Conservation (phyloP, 2,329 filamentous ascomycete species). For the Huntiella savannae region DNA sequence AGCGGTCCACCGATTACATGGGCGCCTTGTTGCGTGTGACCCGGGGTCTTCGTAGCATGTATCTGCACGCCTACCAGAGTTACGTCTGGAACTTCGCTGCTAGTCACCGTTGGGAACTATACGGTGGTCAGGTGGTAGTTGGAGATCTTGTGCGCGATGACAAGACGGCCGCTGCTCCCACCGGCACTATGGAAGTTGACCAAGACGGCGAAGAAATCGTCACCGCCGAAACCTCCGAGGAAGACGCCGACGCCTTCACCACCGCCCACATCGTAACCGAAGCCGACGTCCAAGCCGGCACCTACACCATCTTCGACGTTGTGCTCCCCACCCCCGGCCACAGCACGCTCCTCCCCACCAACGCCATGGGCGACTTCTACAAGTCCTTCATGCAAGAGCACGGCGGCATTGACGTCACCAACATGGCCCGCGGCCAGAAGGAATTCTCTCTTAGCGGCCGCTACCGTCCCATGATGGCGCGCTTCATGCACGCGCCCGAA, state of each 20-base stretch:
- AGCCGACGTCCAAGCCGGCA: slow-evolving; percentile 59
- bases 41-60: slow-evolving; percentile 74
- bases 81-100: slow-evolving; percentile 81
- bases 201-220: slow-evolving; percentile 42
- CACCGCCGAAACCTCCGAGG: slow-evolving; percentile 27
- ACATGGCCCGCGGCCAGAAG: slow-evolving; percentile 72
- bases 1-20: slow-evolving; percentile 48
- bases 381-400: slow-evolving; percentile 72
- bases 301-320: slow-evolving; percentile 68
- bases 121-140: slow-evolving; percentile 54
- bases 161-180: slow-evolving; percentile 17
- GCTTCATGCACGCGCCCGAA: slow-evolving; percentile 29
- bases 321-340: slow-evolving; percentile 86
- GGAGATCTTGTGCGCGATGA: slow-evolving; percentile 62
- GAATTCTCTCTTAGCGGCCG: slow-evolving; percentile 78
- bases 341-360: slow-evolving; percentile 70
- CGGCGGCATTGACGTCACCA: slow-evolving; percentile 58
- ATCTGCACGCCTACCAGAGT: slow-evolving; percentile 91
- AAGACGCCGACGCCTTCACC: slow-evolving; percentile 26
- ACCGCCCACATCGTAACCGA: slow-evolving; percentile 53
- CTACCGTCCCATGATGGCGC: slow-evolving; percentile 69
- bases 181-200: slow-evolving; percentile 18
- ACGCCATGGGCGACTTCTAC: slow-evolving; percentile 72
- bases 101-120: slow-evolving; percentile 59
- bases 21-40: slow-evolving; percentile 68